Evolutionary conservation across 495 filamentous ascomycete genomes (phyloP), one percentile per base, ranked within the genome.

Genomic region (Saxophila tyrrhenica): DNA sequence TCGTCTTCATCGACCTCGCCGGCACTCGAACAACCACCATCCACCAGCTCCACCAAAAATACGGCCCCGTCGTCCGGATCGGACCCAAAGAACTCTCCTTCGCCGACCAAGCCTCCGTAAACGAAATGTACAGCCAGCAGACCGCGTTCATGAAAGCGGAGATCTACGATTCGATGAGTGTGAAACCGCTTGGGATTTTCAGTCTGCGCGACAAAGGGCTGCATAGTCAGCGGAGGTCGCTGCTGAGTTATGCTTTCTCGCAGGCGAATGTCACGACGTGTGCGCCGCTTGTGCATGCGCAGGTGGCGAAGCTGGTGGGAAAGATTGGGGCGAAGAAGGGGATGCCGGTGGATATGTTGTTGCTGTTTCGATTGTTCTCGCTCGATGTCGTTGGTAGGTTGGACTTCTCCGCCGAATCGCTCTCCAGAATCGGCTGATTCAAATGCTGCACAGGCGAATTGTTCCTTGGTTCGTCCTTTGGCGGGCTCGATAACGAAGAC

Each of bases 91-190:
- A 58, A 22, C 52, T 68, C 23, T 73, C 73, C 0, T 70, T 77
- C 20, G 59, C 62, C 0, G 52, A 71, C 50, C 69, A 72, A 16
- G 55, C 65, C 0, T 69, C 66, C 2, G 59, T 75, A 1, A 24
- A 55, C 3, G 48, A 57, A 0, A 59, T 75, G 3, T 65, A 72
- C 39, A 65, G 72, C 0, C 39, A 61, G 0, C 51, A 64, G 2
- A 56, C 70, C 0, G 60, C 63, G 38, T 64, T 63, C 25, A 62
- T 21, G 0, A 77, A 76, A 55, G 64, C 67, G 1, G 59, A 65
- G 0, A 75, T 69, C 68, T 78, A 79, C 50, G 68, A 68, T 11
- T 72, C 69, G 0, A 59, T 79, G 15, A 22, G 24, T 19, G 17
- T 46, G 65, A 72, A 13, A 68, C 62, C n/a, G 58, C 44, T 2